Conservation (phyloP, 305 asterid genomes). For the Ajuga reptans region DNA sequence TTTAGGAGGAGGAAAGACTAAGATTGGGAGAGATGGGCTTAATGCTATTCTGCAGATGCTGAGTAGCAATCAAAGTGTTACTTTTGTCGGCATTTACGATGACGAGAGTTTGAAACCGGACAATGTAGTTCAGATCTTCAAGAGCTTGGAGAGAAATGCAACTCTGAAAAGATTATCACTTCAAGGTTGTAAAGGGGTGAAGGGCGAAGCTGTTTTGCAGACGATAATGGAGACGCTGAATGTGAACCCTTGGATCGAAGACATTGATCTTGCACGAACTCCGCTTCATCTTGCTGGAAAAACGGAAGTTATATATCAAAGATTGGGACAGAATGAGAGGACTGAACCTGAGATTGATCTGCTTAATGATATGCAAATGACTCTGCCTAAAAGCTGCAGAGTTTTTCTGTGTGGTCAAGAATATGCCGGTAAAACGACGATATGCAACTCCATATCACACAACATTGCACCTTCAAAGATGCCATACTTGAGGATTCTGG, state of each 20-base stretch:
- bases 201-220: slow-evolving; percentile 54
- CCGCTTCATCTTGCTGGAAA: slow-evolving; percentile 63
- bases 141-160: slow-evolving; percentile 63
- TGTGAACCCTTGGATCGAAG: slow-evolving; percentile 87
- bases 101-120: slow-evolving; percentile 53
- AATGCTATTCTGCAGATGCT: slow-evolving; percentile 60
- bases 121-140: slow-evolving; percentile 48
- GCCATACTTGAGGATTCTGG: slow-evolving; percentile 53
- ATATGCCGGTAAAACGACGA: slow-evolving; percentile 59
- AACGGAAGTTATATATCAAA: slow-evolving; percentile 49
- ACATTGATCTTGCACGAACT: slow-evolving; percentile 54
- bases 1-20: slow-evolving; percentile 59
- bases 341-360: slow-evolving; percentile 51
- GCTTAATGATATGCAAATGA: slow-evolving; percentile 56
- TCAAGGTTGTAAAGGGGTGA: slow-evolving; percentile 75
- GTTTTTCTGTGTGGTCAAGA: slow-evolving; percentile 82
- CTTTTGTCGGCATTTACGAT: slow-evolving; percentile 53
- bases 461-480: slow-evolving; percentile 50
- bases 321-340: slow-evolving; percentile 46
- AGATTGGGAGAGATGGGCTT: slow-evolving; percentile 61
- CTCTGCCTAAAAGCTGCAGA: slow-evolving; percentile 56
- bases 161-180: slow-evolving; percentile 47
- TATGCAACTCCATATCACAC: slow-evolving; percentile 49
- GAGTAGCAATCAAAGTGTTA: slow-evolving; percentile 49
- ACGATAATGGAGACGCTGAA: slow-evolving; percentile 52